phyloP scores from a whole-genome alignment of 257 asterid species.

The Avicennia marina region DNA sequence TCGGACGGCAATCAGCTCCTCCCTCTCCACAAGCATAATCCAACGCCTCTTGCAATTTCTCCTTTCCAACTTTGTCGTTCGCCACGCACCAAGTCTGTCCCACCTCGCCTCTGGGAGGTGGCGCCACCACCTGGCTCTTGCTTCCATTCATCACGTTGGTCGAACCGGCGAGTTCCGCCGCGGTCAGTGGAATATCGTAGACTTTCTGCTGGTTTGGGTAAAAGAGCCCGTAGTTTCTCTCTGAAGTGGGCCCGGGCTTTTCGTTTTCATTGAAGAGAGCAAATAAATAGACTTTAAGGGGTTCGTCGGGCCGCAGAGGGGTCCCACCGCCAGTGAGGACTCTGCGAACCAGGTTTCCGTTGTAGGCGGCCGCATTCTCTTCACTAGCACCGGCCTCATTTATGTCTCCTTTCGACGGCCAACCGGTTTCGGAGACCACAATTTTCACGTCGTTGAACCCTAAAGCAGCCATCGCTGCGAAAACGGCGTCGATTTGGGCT shows the following conservation, averaged over 20 bases:
- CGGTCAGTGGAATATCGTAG: conserved; percentile 35
- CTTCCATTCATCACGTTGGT: conserved; percentile 28
- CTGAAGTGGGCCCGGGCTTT: conserved; percentile 60
- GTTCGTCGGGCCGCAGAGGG: conserved; percentile 50
- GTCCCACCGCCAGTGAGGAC: conserved; percentile 54
- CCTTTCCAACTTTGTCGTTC: conserved; percentile 23
- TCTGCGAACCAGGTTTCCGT: conserved; percentile 56
- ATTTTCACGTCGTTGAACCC: conserved; percentile 34
- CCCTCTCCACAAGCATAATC: conserved; percentile 65
- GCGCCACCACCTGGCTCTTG: conserved; percentile 14
- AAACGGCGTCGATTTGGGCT: conserved; percentile 75
- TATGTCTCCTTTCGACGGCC: conserved; percentile 73
- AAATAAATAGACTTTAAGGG: conserved; percentile 48
- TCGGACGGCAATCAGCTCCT: conserved; percentile 64
- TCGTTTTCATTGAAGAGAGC: conserved; percentile 62
- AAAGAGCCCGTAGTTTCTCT: conserved; percentile 59
- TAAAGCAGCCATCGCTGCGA: conserved; percentile 43
- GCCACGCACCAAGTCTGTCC: conserved; percentile 70
- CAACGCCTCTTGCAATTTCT: conserved; percentile 39
- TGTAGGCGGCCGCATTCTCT: conserved; percentile 57
- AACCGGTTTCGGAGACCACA: conserved; percentile 67
- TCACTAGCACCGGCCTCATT: conserved; percentile 47
- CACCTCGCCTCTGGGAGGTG: neutral
- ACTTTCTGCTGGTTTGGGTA: conserved; percentile 52
- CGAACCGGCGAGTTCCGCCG: neutral